These are phyloP conservation scores for Candida yuanshanica DNA, from an alignment of 805 yeast genomes.

Conservation along the genomic window DNA sequence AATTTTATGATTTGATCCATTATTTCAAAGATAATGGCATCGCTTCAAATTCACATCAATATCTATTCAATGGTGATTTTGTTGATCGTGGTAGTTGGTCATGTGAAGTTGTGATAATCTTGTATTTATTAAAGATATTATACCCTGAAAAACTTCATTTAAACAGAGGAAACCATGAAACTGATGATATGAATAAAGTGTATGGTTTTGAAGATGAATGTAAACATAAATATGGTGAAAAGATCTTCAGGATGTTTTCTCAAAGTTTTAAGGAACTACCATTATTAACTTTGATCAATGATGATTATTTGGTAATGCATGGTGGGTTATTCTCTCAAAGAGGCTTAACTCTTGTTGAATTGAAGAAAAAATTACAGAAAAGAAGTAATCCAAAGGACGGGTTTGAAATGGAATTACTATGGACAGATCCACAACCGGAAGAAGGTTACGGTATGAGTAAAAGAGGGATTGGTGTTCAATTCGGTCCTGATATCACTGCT, in stretches of 20 bases:
- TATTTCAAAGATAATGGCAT: constrained; percentile 71
- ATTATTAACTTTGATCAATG: constrained; percentile 73
- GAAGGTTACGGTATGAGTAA: constrained; percentile 83
- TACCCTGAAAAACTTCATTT: constrained; percentile 67
- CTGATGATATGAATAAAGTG: constrained; percentile 92
- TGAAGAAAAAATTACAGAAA: constrained; percentile 66
- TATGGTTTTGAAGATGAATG: constrained; percentile 97
- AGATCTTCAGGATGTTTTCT: constrained; percentile 74
- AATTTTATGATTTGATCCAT: constrained; percentile 82
- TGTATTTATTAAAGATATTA: constrained; percentile 70
- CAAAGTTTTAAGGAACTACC: constrained; percentile 86
- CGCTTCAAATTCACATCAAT: constrained; percentile 60
- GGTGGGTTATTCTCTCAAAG: constrained; percentile 91
- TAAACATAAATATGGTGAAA: constrained; percentile 79
- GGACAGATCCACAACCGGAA: constrained; percentile 91
- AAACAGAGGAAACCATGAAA: constrained; percentile 96
- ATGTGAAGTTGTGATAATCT: constrained; percentile 83
- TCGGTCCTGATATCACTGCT: constrained; percentile 92
- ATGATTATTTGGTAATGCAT: constrained; percentile 82
- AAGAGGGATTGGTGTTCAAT: constrained; percentile 93
- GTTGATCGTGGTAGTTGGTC: constrained; percentile 99
- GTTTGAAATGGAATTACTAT: constrained; percentile 89
- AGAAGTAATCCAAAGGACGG: constrained; percentile 89
- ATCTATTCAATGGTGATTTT: constrained; percentile 93
- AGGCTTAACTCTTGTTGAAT: constrained; percentile 63